Conservation (phyloP, 2,329 filamentous ascomycete genomes). For the Botrytis hyacinthi region DNA sequence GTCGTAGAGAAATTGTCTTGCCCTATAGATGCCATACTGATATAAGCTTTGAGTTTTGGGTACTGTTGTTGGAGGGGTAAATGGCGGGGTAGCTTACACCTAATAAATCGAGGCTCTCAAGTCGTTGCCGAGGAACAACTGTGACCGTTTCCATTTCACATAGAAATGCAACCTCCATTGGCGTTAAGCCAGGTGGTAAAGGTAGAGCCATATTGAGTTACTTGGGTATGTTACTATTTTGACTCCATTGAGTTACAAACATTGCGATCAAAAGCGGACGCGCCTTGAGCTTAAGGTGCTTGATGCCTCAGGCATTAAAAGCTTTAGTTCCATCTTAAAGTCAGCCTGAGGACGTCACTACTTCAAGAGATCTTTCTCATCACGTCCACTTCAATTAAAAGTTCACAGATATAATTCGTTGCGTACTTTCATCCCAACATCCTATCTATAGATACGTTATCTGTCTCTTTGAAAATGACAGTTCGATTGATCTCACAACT, state of each 20-base stretch:
- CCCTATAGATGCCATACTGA: conserved; percentile 55
- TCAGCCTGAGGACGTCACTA: background rate
- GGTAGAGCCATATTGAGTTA: conserved; percentile 37
- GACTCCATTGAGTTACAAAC: background rate
- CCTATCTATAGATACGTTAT: too few relatives aligned
- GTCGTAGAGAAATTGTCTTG: conserved; percentile 69
- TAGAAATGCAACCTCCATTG: conserved; percentile 86
- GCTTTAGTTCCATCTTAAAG: background rate
- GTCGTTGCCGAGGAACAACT: conserved; percentile 83
- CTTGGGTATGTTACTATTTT: background rate
- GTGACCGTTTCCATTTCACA: conserved; percentile 98
- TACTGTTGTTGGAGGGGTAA: conserved; percentile 23
- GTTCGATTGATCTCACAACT: too few relatives aligned
- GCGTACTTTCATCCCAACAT: too few relatives aligned
- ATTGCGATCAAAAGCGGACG: background rate
- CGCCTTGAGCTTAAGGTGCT: background rate
- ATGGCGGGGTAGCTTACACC: conserved; percentile 59
- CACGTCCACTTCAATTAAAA: background rate
- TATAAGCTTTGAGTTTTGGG: conserved; percentile 38
- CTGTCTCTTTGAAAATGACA: background rate
- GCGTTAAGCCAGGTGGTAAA: conserved; percentile 58
- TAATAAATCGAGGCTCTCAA: conserved; percentile 82
- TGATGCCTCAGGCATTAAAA: background rate
- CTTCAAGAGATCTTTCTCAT: background rate
- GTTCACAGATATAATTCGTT: background rate